phyloP scores from a whole-genome alignment of 257 asterid species.

The Solanum piurae region DNA sequence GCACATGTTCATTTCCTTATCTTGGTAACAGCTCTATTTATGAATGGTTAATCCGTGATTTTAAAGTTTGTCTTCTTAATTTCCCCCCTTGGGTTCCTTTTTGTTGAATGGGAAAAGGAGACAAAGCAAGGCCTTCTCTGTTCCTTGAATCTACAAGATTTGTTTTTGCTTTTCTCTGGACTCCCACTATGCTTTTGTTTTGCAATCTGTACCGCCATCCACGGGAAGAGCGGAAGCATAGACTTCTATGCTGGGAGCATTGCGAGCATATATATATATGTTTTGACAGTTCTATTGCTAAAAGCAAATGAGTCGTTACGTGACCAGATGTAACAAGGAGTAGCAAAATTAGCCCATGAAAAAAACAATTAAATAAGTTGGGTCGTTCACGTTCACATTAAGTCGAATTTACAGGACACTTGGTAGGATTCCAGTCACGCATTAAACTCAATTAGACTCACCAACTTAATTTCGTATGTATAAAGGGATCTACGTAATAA shows the following conservation, averaged over 20 bases:
- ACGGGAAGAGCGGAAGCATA: not conserved
- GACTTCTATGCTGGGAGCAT: not conserved
- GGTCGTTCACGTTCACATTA: too few species aligned
- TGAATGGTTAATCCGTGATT: not conserved
- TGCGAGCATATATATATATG: not conserved
- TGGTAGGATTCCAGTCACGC: not conserved
- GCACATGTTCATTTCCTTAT: not conserved
- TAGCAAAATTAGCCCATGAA: not conserved
- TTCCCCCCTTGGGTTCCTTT: not conserved
- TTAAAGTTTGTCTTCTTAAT: not conserved
- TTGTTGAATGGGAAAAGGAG: not conserved
- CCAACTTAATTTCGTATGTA: not conserved
- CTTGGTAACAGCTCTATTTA: not conserved
- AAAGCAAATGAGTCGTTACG: not conserved
- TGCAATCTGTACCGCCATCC: not conserved
- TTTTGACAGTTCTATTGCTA: not conserved
- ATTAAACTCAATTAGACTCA: not conserved
- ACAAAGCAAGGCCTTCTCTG: not conserved
- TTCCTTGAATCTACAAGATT: not conserved
- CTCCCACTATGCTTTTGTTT: not conserved
- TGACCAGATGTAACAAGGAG: not conserved
- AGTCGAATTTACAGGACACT: too few species aligned
- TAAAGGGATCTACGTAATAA: not conserved
- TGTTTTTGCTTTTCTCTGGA: not conserved
- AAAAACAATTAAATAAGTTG: not conserved